Evolutionary conservation across 164 flowering plant species (phyloP), one percentile per base, ranked within the genome.

Genomic region (Warburgia ugandensis): DNA sequence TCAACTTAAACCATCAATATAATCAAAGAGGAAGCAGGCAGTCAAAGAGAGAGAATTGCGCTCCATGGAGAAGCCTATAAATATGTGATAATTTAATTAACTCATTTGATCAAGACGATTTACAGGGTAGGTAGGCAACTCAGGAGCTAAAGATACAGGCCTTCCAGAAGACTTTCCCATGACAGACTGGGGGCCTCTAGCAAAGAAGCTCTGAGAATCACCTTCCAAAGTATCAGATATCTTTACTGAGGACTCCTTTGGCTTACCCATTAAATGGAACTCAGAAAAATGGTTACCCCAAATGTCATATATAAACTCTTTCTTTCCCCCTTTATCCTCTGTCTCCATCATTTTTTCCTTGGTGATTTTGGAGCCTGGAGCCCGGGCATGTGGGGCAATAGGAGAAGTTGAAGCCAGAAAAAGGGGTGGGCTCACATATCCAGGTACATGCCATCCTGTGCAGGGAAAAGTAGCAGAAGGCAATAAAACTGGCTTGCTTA

Each of bases 221-320:
- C 54, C 67, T 49, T 61, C 69, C 36, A 58, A 54, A 46, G 66
- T 46, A 59, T 41, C 60, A 29, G 71, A 59, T 27, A 56, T 63
- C 59, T 58, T 43, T 35, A 64, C 27, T 20, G 69, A 62, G 20
- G 23, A 47, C 48, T 62, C 70, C 25, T 45, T 64, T 13, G 65
- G 56, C 57, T 52, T 51, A 52, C 52, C 65, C 51, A 50, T 45
- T 21, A 70, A 52, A 50, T 69, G 66, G 52, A 71, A 65, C 39
- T 72, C 77, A 57, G 74, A 77, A 31, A 86, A 68, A 68, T 84
- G 94, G 61, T 80, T 79, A 39, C 86, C 97, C 97, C 95, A 90
- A 25, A 90, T 86, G 60, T 86, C 82, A 65, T 84, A 90, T 14
- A 69, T 68, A 57, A 74, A 79, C 31, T 69, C 66, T 43, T 76